These are phyloP conservation scores for Claviceps pusilla DNA, from an alignment of 2,329 filamentous ascomycete species.

Conservation along the genomic window DNA sequence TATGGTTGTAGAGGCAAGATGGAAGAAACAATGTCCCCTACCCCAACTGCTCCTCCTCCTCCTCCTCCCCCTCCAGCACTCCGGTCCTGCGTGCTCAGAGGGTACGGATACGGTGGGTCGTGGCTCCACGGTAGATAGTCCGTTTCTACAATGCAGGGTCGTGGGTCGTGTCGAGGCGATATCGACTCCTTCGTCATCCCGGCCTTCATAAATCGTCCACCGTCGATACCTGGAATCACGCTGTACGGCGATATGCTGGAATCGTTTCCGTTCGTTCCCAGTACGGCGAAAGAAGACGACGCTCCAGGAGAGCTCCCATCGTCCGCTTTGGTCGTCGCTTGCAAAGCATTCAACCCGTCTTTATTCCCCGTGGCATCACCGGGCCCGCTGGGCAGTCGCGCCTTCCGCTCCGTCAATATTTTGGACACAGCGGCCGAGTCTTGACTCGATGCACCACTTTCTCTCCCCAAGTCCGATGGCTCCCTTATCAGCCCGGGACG, in stretches of 20 bases:
- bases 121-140: constrained; percentile 45
- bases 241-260: neutral
- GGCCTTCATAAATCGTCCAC: constrained; percentile 11
- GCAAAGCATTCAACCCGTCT: constrained; percentile 30
- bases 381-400: constrained; percentile 1
- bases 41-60: neutral
- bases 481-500: constrained; percentile 16
- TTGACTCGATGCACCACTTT: constrained; percentile 17
- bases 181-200: constrained; percentile 9
- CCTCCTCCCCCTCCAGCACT: neutral
- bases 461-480: constrained; percentile 13
- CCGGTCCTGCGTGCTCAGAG: constrained; percentile 12
- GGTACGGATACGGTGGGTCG: constrained; percentile 41
- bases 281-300: constrained; percentile 15
- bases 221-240: constrained; percentile 2
- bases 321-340: constrained; percentile 26
- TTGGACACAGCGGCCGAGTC: constrained; percentile 21
- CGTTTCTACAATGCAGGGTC: constrained; percentile 33
- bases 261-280: constrained; percentile 9
- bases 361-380: constrained; percentile 19
- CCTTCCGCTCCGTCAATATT: constrained; percentile 3
- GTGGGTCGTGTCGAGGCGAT: constrained; percentile 22
- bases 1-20: constrained; percentile 38
- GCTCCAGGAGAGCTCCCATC: constrained; percentile 15
- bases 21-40: neutral